Conservation (phyloP, 306 rosid genomes). For the Gastrolobium bilobum region DNA sequence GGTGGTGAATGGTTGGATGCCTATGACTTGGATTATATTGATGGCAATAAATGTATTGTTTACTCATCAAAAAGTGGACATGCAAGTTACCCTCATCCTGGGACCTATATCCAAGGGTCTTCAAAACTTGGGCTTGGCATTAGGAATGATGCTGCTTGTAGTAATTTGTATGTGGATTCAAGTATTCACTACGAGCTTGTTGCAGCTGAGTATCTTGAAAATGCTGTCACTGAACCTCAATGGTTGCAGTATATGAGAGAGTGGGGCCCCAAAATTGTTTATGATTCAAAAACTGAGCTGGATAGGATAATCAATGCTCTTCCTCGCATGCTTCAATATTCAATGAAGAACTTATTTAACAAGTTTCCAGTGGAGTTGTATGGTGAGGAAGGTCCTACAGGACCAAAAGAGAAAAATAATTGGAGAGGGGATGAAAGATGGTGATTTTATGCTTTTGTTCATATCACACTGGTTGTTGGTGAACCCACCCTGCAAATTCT, state of each 20-base stretch:
- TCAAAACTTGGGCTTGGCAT: constrained; percentile 59
- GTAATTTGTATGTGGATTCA: constrained; percentile 54
- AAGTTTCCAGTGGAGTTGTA: constrained; percentile 57
- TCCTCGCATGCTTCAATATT: constrained; percentile 47
- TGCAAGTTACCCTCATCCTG: constrained; percentile 58
- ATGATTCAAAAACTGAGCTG: constrained; percentile 56
- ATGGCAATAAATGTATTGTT: constrained; percentile 54
- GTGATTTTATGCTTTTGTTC: constrained; percentile 40
- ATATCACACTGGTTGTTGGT: constrained; percentile 19
- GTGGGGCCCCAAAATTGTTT: constrained; percentile 62
- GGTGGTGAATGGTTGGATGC: constrained; percentile 61
- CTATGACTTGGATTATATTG: constrained; percentile 47
- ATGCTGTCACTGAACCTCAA: constrained; percentile 48
- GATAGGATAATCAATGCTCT: constrained; percentile 53
- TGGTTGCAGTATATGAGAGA: constrained; percentile 63
- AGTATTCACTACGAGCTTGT: constrained; percentile 53
- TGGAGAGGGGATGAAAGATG: constrained; percentile 61
- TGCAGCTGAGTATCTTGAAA: constrained; percentile 62
- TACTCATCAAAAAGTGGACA: constrained; percentile 58
- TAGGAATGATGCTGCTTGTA: constrained; percentile 53
- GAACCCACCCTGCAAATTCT: constrained; percentile 16
- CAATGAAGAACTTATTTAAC: constrained; percentile 45
- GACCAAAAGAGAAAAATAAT: constrained; percentile 62
- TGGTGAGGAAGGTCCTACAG: constrained; percentile 66
- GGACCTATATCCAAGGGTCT: constrained; percentile 59